phyloP scores from a whole-genome alignment of 495 filamentous ascomycete genomes.

The Apiosordaria backusii region DNA sequence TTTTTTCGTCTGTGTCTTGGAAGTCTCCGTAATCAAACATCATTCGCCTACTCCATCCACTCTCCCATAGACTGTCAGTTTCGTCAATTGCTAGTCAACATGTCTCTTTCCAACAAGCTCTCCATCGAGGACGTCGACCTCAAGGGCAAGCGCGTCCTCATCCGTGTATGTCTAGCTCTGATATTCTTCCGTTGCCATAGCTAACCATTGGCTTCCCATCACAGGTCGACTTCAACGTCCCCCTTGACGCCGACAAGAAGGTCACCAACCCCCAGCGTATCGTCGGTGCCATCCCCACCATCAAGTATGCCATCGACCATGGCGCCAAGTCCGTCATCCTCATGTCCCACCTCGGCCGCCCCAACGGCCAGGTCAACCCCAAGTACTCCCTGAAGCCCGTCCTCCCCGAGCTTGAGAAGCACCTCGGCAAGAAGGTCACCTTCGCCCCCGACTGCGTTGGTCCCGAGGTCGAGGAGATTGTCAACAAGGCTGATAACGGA shows the following conservation, averaged over 20 bases:
- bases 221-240: constrained; percentile 99
- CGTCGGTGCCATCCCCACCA: constrained; percentile 92
- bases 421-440: constrained; percentile 74
- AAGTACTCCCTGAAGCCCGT: constrained; percentile 97
- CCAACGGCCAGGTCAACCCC: constrained; percentile 79
- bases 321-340: constrained; percentile 92
- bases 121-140: constrained; percentile 93
- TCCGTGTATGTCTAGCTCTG: constrained; percentile 64
- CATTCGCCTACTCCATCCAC: background rate
- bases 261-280: constrained; percentile 98
- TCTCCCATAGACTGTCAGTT: constrained; percentile 16
- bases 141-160: constrained; percentile 95
- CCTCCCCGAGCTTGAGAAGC: constrained; percentile 85
- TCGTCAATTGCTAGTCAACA: constrained; percentile 42
- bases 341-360: constrained; percentile 98
- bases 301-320: constrained; percentile 94
- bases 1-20: background rate
- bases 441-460: constrained; percentile 93
- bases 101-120: constrained; percentile 99
- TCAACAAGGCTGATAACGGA: constrained; percentile 78
- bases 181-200: background rate
- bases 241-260: constrained; percentile 84
- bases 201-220: constrained; percentile 1
- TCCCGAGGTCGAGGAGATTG: constrained; percentile 78
- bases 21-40: background rate